phyloP scores from a whole-genome alignment of 495 filamentous ascomycete genomes.

The Pseudevernia furfuracea region DNA sequence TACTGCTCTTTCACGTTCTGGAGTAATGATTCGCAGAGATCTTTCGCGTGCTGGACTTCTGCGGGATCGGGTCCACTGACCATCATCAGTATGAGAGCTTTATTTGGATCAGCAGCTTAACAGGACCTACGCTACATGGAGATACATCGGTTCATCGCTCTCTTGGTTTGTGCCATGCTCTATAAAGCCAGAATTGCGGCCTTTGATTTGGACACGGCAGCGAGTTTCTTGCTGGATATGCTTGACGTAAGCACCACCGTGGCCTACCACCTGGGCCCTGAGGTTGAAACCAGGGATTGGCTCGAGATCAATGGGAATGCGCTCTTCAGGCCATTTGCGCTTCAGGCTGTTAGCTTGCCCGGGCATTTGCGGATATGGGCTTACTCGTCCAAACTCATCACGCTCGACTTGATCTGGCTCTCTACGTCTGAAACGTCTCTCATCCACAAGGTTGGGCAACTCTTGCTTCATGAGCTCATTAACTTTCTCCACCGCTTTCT shows the following conservation, averaged over 20 bases:
- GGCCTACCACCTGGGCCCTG: slow-evolving; percentile 88
- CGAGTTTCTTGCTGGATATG: slow-evolving; percentile 92
- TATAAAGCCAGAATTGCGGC: slow-evolving; percentile 89
- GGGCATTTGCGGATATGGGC: slow-evolving; percentile 26
- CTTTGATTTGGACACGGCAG: slow-evolving; percentile 96
- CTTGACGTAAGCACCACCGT: slow-evolving; percentile 89
- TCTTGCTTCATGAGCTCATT: slow-evolving; percentile 95
- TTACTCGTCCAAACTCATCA: slow-evolving; percentile 87
- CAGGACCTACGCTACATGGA: slow-evolving; percentile 79
- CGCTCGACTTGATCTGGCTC: slow-evolving; percentile 87
- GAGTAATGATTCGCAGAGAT: slow-evolving; percentile 80
- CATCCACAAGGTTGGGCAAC: slow-evolving; percentile 88
- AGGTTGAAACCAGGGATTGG: slow-evolving; percentile 94
- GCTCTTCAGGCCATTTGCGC: slow-evolving; percentile 98
- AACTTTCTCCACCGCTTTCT: slow-evolving; percentile 75
- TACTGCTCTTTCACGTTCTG: slow-evolving; percentile 77
- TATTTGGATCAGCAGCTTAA: background rate
- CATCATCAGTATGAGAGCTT: slow-evolving; percentile 30
- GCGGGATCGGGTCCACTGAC: slow-evolving; percentile 74
- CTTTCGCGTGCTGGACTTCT: slow-evolving; percentile 80
- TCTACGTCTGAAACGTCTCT: slow-evolving; percentile 82
- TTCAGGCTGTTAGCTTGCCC: slow-evolving; percentile 36
- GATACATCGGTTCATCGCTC: slow-evolving; percentile 90
- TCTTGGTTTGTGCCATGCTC: slow-evolving; percentile 75
- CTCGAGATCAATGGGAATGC: slow-evolving; percentile 82